Conservation (phyloP, 495 filamentous ascomycete species). For the Lepraria neglecta region DNA sequence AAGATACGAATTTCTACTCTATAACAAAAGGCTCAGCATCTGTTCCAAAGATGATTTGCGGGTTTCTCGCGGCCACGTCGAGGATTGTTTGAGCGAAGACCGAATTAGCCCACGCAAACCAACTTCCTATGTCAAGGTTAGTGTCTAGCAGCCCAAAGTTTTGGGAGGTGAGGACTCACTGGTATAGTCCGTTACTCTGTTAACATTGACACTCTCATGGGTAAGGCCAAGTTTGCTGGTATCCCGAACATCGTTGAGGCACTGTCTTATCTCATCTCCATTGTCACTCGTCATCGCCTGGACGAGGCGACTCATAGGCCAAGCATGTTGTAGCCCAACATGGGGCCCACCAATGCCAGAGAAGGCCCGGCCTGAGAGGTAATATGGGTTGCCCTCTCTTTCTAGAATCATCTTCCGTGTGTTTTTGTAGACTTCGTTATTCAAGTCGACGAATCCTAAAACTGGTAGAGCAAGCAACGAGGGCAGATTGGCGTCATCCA, state of each 20-base stretch:
- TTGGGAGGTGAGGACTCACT: slow-evolving; percentile 40
- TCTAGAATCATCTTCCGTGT: slow-evolving; percentile 86
- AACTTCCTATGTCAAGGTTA: slow-evolving; percentile 55
- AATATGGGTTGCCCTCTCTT: slow-evolving; percentile 82
- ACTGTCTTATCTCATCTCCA: slow-evolving; percentile 71
- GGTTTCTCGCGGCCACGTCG: slow-evolving; percentile 78
- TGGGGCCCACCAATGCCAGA: slow-evolving; percentile 81
- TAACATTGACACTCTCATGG: slow-evolving; percentile 89
- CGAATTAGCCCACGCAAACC: slow-evolving; percentile 98
- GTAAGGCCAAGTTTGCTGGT: slow-evolving; percentile 71
- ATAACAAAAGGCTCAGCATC: slow-evolving; percentile 32
- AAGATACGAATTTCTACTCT: slow-evolving; percentile 7
- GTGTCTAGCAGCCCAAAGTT: slow-evolving; percentile 2
- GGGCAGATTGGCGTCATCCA: slow-evolving; percentile 97
- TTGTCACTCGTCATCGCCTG: slow-evolving; percentile 87
- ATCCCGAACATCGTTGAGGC: slow-evolving; percentile 64
- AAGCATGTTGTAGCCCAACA: slow-evolving; percentile 80
- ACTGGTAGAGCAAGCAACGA: slow-evolving; percentile 81
- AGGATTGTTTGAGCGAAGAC: slow-evolving; percentile 93
- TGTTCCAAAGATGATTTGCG: slow-evolving; percentile 75
- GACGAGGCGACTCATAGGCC: slow-evolving; percentile 91
- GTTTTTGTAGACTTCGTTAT: slow-evolving; percentile 73
- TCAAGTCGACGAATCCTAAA: slow-evolving; percentile 67
- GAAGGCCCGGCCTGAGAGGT: slow-evolving; percentile 69
- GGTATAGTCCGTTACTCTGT: slow-evolving; percentile 66